Evolutionary conservation across 164 flowering plant genomes (phyloP).

Genomic region (Macadamia tetraphylla): DNA sequence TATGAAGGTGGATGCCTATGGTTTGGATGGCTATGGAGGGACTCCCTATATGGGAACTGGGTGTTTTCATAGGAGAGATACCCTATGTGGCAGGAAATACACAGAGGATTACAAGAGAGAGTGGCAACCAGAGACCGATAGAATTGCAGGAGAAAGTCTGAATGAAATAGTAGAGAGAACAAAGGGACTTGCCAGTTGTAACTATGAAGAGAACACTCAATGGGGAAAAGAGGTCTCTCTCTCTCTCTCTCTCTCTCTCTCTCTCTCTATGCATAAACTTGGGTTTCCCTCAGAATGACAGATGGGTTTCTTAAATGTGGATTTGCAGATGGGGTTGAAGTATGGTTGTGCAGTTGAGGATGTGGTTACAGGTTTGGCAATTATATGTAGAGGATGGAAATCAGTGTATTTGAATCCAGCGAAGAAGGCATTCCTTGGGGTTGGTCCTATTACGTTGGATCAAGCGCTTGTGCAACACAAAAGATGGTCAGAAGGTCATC

Average conservation of each 20-base stretch:
- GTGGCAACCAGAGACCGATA: too few species aligned
- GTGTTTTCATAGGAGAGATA: constrained; percentile 36
- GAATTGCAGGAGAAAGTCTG: constrained; percentile 7
- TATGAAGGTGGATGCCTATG: constrained; percentile 20
- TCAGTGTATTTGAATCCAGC: constrained; percentile 25
- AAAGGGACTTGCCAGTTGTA: constrained; percentile 28
- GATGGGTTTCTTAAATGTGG: not conserved
- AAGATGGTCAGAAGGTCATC: constrained; percentile 33
- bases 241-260: too few species aligned
- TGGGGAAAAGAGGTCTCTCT: constrained; percentile 33
- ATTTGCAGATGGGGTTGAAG: constrained; percentile 31
- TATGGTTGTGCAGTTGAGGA: constrained; percentile 35
- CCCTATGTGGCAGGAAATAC: constrained; percentile 23
- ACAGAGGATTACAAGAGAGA: constrained; percentile 12
- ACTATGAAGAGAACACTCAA: constrained; percentile 26
- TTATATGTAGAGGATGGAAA: constrained; percentile 37
- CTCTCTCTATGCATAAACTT: too few species aligned
- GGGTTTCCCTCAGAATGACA: not conserved
- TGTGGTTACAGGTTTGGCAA: constrained; percentile 33
- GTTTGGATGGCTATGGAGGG: constrained; percentile 30
- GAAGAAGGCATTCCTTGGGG: constrained; percentile 19
- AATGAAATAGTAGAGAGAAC: constrained; percentile 19
- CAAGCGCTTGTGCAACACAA: constrained; percentile 27
- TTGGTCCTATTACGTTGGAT: constrained; percentile 21
- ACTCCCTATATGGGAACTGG: constrained; percentile 33